Evolutionary conservation across 2,329 filamentous ascomycete genomes (phyloP).

Genomic region (Metarhizium sp.): DNA sequence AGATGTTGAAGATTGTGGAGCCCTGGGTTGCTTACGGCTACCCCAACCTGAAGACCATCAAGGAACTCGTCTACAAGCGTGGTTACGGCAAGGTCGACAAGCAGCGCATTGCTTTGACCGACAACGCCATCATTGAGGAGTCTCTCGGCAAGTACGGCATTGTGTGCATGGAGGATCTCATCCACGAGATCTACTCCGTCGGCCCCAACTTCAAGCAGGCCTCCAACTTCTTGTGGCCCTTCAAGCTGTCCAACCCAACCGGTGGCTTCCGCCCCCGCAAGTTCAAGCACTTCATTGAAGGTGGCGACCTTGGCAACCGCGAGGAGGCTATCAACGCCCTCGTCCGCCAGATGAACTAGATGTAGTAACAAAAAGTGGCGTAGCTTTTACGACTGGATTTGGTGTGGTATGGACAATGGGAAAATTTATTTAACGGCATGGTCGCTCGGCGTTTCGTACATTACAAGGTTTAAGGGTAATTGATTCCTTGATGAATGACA

Average conservation of each 20-base stretch:
- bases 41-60: constrained; percentile 98
- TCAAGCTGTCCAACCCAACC: constrained; percentile 98
- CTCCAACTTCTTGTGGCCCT: constrained; percentile 99
- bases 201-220: constrained; percentile 99
- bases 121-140: constrained; percentile 97
- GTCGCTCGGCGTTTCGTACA: constrained; percentile 31
- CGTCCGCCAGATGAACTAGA: constrained; percentile 97
- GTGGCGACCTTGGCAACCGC: constrained; percentile 96
- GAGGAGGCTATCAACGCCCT: constrained; percentile 97
- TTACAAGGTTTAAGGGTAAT: constrained; percentile 27
- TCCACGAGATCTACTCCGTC: constrained; percentile 98
- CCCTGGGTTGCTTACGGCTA: constrained; percentile 99
- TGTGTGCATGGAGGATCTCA: constrained; percentile 97
- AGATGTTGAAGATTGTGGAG: constrained; percentile 98
- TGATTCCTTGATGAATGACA: constrained; percentile 32
- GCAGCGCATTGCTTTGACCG: constrained; percentile 91
- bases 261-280: constrained; percentile 94
- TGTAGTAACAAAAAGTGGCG: neutral
- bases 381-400: constrained; percentile 14
- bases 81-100: constrained; percentile 99
- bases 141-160: constrained; percentile 97
- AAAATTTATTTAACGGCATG: constrained; percentile 15
- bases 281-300: constrained; percentile 99
- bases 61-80: constrained; percentile 99
- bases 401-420: constrained; percentile 19